Evolutionary conservation across 2,329 filamentous ascomycete species (phyloP), one percentile per base, ranked within the genome.

Genomic region (Mollisia scopiformis): DNA sequence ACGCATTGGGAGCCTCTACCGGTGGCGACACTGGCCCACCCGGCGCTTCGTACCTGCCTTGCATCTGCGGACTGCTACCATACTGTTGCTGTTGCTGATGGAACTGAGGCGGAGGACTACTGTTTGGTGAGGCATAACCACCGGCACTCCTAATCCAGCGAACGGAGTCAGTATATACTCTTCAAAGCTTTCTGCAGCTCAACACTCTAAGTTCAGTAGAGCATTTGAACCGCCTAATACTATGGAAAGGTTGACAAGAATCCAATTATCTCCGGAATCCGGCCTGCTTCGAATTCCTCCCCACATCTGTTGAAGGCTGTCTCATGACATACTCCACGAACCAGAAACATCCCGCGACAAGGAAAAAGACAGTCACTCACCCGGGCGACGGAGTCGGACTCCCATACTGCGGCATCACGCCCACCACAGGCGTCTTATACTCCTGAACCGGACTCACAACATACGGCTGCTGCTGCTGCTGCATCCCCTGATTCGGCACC

Each of bases 381-480:
- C n/a, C n/a, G n/a, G 41, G 41, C 23, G 57, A 50, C 21, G 57
- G 57, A 49, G 27, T 43, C 30, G 19, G 33, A 46, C 28, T 14
- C 23, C 35, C 53, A 54, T 28, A 35, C 7, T 35, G 31, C 31
- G 31, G 31, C 31, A 35, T 41, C 43, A 59, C 31, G 28, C 57
- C 55, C 16, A 49, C 16, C 30, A 35, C 43, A n/a, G 59, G 59
- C 19, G 16, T 57, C 49, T 61, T 61, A n/a, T 54, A 61, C 37
- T 61, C 59, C 21, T 21, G 30, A 7, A 57, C 37, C 2, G 52
- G 52, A 10, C 30, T n/a, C 39, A 28, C 43, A 1, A 25, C 21
- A 13, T 47, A 47, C 16, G 43, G 11, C 16, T 25, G 21, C 21
- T 47, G 43, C 5, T 25, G 35, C 7, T 52, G 46, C 31, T 35